Evolutionary conservation across 768 basidiomycete species (phyloP), one percentile per base, ranked within the genome.

Genomic region (Leucocoprinus sp.): DNA sequence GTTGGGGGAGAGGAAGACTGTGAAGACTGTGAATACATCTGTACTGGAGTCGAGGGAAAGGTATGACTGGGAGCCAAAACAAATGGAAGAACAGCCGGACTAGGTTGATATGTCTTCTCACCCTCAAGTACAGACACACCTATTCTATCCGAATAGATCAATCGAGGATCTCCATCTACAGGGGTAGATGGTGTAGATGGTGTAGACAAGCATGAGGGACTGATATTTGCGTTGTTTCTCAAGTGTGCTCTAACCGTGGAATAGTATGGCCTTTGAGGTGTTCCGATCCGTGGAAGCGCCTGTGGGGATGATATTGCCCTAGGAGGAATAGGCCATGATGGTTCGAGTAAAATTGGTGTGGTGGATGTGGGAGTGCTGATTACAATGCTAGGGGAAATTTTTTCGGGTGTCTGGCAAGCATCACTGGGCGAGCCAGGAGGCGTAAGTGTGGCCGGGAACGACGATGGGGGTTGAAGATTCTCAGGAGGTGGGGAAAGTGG

Each of bases 181-280:
- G 15, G 18, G 22, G 19, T 34, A 24, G 37, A n/a, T 8, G 39
- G 43, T 14, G 31, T 24, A 7, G 50, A 37, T 7, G 50, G 50
- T 24, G 46, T 27, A 8, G 53, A 54, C 33, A 51, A 45, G 18
- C 37, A 45, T 8, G 50, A 45, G 26, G 43, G 43, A 28, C 26
- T 31, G 11, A 39, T 41, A 31, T n/a, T 7, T 17, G 39, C 23
- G 11, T 34, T 34, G 12, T 17, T 15, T 14, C 18, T 45, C 45
- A 31, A 38, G 21, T 18, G 41, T 8, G 39, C 46, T 12, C 53
- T 50, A 40, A 54, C 45, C 23, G 48, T 50, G 39, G 47, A 49
- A 42, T 49, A 54, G 44, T 54, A 54, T 27, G 53, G 53, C 2
- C 53, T 46, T 29, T 50, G 49, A 7, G 50, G 50, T 17, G 48